Evolutionary conservation across 2,329 filamentous ascomycete species (phyloP), one percentile per base, ranked within the genome.

Genomic region (Davidsoniella neocaledoniae): DNA sequence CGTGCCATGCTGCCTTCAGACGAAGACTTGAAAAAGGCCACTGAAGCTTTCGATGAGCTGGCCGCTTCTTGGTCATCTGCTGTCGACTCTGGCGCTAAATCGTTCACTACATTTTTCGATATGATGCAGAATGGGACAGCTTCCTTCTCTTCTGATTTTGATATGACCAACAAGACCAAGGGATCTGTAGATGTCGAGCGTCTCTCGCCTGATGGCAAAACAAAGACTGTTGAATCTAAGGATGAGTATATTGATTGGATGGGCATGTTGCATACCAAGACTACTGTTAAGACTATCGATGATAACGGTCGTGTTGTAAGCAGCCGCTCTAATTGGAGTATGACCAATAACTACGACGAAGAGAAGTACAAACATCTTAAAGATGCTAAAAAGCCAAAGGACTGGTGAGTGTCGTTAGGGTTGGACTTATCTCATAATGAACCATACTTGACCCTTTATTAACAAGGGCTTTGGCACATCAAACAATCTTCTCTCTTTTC

Each of bases 241-340:
- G 61, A 68, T 4, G 66, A 71, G 53, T 63, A 66, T 46, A 62
- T 68, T 4, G 69, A 72, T 55, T 55, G 58, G 6, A 63, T 63
- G 46, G 70, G 69, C 29, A 66, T 68, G 54, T 55, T 63, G 10
- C 68, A 70, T 51, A 63, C 61, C 47, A 69, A 65, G 55, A 62
- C 62, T 7, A 66, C 64, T 5, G 61, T 65, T 23, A 65, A 62
- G 53, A 66, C 59, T 6, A 56, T 68, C 7, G 66, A 71, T 38
- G 59, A 60, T 17, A 57, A 68, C 6, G 70, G 69, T 42, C 61
- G 63, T 10, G 63, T 69, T 50, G 58, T 71, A 14, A 61, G 64
- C 33, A 62, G 58, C 5, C 59, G 64, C 54, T 67, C 64, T 14
- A 38, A 36, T 10, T 53, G 51, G 51, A 50, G 40, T n/a, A 40